Evolutionary conservation across 169 alveolate species (phyloP), one percentile per base, ranked within the genome.

Genomic region (Eimeria necatrix): DNA sequence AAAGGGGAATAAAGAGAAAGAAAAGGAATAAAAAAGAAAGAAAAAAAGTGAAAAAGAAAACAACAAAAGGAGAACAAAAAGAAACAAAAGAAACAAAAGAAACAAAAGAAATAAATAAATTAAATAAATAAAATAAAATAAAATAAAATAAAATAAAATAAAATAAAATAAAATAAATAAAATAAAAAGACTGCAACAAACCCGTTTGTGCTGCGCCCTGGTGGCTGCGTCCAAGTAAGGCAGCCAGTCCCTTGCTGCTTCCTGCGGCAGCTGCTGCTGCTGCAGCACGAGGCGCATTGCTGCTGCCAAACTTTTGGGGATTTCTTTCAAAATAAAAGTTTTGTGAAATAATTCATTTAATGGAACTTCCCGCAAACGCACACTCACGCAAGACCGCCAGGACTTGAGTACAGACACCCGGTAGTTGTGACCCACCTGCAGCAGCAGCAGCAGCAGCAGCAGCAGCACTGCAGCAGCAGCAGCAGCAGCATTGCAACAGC

Each of bases 201-300:
- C 95, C 93, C 60, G 59, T 73, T 90, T 51, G 52, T 93, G 95
- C 56, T 24, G 51, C 68, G n/a, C 12, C 4, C 95, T 53, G 26
- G 95, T 93, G 68, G 14, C 22, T 22, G 93, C 80, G 64, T 76
- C 88, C 59, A 93, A 87, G 81, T 76, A 81, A 18, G 95, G 95
- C 49, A 20, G 60, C 95, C 95, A 93, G 24, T 86, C 95, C 16
- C 93, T 41, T 4, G 64, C 70, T 10, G 76, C 76, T 4, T 59
- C 61, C 18, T 61, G 93, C 22, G 52, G 49, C 41, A 93, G 93
- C 24, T 84, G 71, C 32, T 86, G 74, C 59, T 53, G 80, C 49
- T 6, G 24, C 59, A 93, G 64, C 60, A 90, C 88, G 32, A 85
- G 81, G 52, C 95, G 86, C 95, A 93, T 93, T 93, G 78, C 95